Base-by-base conservation (phyloP, 495 filamentous ascomycete species). In the Hypoxylon lienhwacheense region DNA sequence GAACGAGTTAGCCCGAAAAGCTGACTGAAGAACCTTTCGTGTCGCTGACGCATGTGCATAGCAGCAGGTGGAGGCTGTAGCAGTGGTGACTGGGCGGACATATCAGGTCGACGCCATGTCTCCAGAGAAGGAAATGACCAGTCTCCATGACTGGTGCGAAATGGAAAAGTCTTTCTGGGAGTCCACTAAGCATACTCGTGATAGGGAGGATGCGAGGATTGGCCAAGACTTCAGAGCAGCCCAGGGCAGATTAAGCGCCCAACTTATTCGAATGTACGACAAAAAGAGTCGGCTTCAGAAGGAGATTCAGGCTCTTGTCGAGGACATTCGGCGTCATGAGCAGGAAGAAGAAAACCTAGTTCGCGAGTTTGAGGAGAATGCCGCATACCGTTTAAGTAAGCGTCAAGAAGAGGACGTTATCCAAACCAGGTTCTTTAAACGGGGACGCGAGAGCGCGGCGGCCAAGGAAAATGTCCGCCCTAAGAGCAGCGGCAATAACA, bases 101-200 rank as follows among this genome's bases (percentile, higher is more conserved):
- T 28, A 31, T 39, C 26, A 33, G 47, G 48, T n/a, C 41, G 42
- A 29, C 48, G 36, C 20, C 21, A 67, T 67, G 65, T 54, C 65
- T 32, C 41, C 54, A 20, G 44, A 62, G 25, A 55, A 53, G 47
- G 57, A 55, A 21, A 20, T 47, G 15, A 31, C 19, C 14, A 39
- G 44, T 21, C 35, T 17, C 15, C 36, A 53, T 46, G 61, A 67
- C 25, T 60, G 41, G 57, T 33, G 50, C 11, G 58, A 55, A 12
- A 49, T 60, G 47, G 55, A 58, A 32, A 58, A 46, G 10, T 40
- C 22, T 2, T 53, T 58, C 24, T 61, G 61, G 62, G 43, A 61
- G 16, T 58, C 14, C 7, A 58, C 46, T 7, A 62, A 48, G 34
- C 37, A 29, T 8, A 21, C 21, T 7, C 52, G 65, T 20, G 55